Evolutionary conservation across 345 rosid genomes (phyloP).

Genomic region (Eutrema yunnanense): DNA sequence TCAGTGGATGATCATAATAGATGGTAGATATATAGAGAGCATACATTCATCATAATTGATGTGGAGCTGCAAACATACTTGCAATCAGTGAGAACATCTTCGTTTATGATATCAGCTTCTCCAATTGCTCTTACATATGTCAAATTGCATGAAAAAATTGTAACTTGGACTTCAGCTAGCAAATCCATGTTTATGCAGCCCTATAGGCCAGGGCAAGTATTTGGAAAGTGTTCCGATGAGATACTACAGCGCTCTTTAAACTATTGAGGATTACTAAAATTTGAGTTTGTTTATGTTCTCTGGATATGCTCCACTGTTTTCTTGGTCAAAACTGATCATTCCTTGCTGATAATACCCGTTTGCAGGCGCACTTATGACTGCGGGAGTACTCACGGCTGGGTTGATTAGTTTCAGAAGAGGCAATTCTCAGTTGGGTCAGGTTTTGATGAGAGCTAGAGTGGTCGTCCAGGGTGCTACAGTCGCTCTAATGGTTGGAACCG

Average conservation of each 20-base stretch:
- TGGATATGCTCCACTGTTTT: not conserved
- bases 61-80: not conserved
- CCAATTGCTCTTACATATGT: not conserved
- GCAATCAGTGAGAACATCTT: not conserved
- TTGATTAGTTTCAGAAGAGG: slow-evolving; percentile 75
- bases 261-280: not conserved
- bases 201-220: not conserved
- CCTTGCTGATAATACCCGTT: not conserved
- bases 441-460: slow-evolving; percentile 77
- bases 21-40: not conserved
- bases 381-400: slow-evolving; percentile 98
- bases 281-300: not conserved
- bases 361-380: slow-evolving; percentile 85
- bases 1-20: not conserved
- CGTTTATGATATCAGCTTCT: not conserved
- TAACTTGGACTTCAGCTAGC: not conserved
- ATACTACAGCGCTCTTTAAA: not conserved
- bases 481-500: slow-evolving; percentile 86
- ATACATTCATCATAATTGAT: too few species aligned
- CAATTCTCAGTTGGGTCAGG: slow-evolving; percentile 69
- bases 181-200: not conserved
- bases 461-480: slow-evolving; percentile 84
- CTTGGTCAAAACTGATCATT: not conserved
- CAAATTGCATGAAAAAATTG: not conserved
- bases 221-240: not conserved